These are phyloP conservation scores for Alternaria viburni DNA, from an alignment of 2,329 filamentous ascomycete genomes.

Conservation along the genomic window DNA sequence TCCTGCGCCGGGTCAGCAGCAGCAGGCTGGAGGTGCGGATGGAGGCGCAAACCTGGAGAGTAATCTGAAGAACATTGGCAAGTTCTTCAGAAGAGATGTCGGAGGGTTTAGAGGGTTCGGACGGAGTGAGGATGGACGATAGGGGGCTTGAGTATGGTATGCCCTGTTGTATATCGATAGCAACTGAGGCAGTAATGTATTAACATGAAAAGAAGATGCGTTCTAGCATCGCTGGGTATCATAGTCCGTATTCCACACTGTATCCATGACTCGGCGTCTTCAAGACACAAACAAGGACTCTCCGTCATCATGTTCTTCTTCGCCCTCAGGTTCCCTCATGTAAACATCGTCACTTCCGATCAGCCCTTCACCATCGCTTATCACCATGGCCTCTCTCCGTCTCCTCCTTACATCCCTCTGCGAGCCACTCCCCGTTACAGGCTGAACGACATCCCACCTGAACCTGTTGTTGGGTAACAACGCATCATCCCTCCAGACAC, in stretches of 20 bases:
- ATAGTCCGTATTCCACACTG: neutral
- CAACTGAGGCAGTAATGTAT: neutral
- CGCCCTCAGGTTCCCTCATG: slow-evolving; percentile 53
- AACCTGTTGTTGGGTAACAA: slow-evolving; percentile 1
- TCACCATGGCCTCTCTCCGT: slow-evolving; percentile 85
- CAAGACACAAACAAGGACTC: neutral
- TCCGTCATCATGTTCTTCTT: slow-evolving; percentile 10
- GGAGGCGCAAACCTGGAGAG: slow-evolving; percentile 78
- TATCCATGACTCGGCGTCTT: neutral
- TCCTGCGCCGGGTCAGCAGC: slow-evolving; percentile 42
- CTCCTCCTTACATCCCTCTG: slow-evolving; percentile 77
- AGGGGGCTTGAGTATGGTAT: neutral
- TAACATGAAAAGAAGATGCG: neutral
- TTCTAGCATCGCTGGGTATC: neutral
- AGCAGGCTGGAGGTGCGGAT: slow-evolving; percentile 31
- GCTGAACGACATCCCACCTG: neutral
- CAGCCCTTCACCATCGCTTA: slow-evolving; percentile 83
- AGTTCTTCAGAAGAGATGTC: slow-evolving; percentile 91
- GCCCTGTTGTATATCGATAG: neutral
- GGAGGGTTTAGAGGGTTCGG: slow-evolving; percentile 56
- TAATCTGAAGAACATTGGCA: slow-evolving; percentile 93
- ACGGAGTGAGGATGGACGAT: slow-evolving; percentile 39
- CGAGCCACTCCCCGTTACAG: slow-evolving; percentile 51
- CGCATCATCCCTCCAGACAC: slow-evolving; percentile 18
- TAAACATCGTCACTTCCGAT: slow-evolving; percentile 80